Evolutionary conservation across 2,329 filamentous ascomycete species (phyloP).

Genomic region (Raffaelea ambrosiae): DNA sequence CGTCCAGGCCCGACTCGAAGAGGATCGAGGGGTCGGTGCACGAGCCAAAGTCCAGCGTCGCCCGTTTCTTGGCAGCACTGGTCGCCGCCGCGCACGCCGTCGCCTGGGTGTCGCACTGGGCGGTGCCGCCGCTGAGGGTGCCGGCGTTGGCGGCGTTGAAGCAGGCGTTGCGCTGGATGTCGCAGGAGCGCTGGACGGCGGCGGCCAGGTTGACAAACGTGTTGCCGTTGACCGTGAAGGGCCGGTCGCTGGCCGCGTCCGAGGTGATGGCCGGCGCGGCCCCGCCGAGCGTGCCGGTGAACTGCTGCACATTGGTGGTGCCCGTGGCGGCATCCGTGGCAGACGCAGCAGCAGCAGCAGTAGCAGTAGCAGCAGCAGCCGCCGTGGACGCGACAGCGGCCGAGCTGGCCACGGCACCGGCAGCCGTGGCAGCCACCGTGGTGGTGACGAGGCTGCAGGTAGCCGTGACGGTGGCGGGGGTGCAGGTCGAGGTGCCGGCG

Average conservation of each 20-base stretch:
- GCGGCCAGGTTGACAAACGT: constrained; percentile 31
- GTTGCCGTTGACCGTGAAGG: constrained; percentile 26
- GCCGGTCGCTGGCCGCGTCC: constrained; percentile 21
- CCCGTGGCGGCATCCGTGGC: constrained; percentile 1
- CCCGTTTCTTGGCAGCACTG: constrained; percentile 8
- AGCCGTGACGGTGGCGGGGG: background rate
- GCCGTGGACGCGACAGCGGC: constrained; percentile 9
- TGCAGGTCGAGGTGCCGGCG: background rate
- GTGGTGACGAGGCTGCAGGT: constrained; percentile 4
- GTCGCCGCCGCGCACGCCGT: constrained; percentile 15
- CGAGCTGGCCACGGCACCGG: constrained; percentile 12
- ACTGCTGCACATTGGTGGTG: constrained; percentile 27
- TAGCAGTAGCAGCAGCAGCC: background rate
- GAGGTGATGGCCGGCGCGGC: constrained; percentile 25
- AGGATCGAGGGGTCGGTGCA: constrained; percentile 32
- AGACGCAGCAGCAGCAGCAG: background rate
- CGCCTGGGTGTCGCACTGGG: constrained; percentile 29
- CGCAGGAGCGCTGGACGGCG: constrained; percentile 33
- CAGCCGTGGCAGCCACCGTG: constrained; percentile 11
- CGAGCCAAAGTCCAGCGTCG: constrained; percentile 21
- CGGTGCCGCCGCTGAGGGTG: constrained; percentile 18
- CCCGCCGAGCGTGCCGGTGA: constrained; percentile 31
- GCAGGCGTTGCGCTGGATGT: constrained; percentile 36
- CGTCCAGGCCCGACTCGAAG: constrained; percentile 34
- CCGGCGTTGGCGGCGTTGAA: constrained; percentile 30